Percentiles rank a stretch among this genome's conserved stretches.
Conservation (phyloP, 192 early-diverging fungal genomes). For the Mortierella alpina region DNA sequence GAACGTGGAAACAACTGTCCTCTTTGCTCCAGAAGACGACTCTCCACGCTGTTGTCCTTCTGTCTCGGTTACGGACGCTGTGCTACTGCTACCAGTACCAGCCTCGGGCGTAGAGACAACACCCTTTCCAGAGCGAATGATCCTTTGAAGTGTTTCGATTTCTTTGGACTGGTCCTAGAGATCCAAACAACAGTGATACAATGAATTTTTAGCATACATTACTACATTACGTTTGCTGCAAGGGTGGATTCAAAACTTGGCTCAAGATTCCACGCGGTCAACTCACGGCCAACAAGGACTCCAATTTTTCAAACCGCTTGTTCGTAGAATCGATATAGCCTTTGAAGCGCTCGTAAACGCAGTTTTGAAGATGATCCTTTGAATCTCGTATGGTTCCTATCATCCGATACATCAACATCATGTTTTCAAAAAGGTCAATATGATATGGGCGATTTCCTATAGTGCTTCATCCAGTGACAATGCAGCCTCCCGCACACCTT, state of each 20-base stretch:
- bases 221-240: background rate
- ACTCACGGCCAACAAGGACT: conserved; percentile 45
- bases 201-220: no score
- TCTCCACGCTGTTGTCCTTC: background rate
- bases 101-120: conserved; percentile 7
- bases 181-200: background rate
- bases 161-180: conserved; percentile 37
- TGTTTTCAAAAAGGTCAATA: background rate
- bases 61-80: background rate
- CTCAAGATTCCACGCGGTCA: background rate
- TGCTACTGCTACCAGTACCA: background rate
- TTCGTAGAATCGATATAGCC: conserved; percentile 60
- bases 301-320: conserved; percentile 50
- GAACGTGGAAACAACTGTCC: conserved; percentile 52
- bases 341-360: conserved; percentile 64
- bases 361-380: conserved; percentile 58
- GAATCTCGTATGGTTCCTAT: conserved; percentile 55
- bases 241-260: background rate
- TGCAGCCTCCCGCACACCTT: conserved; percentile 18
- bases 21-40: conserved; percentile 20
- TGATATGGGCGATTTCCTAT: no score
- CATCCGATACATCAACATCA: background rate
- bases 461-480: background rate
- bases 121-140: conserved; percentile 47
- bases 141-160: conserved; percentile 46